Evolutionary conservation across 2,329 filamentous ascomycete genomes (phyloP).

Genomic region (Colletotrichum sp.): DNA sequence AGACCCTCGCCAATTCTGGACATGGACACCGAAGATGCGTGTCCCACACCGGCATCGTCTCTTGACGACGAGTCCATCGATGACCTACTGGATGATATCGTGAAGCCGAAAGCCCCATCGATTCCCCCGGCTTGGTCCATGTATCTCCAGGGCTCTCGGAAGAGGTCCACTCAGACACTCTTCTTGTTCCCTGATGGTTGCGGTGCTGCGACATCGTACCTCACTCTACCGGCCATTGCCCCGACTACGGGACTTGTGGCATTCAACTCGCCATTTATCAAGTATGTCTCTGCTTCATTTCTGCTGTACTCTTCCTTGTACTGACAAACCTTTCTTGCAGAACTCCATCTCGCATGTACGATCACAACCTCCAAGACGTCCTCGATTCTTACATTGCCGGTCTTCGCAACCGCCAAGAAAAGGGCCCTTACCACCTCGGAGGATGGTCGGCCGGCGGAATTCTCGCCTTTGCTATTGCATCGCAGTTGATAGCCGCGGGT

Average conservation of each 20-base stretch:
- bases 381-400: background rate
- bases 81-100: background rate
- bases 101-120: background rate
- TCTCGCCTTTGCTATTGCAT: constrained; percentile 69
- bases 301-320: background rate
- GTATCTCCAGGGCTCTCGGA: background rate
- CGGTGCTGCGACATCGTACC: background rate
- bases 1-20: background rate
- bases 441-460: constrained; percentile 83
- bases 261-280: background rate
- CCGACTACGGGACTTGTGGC: background rate
- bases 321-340: constrained; percentile 38
- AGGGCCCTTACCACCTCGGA: constrained; percentile 69
- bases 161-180: background rate
- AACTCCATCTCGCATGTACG: constrained; percentile 28
- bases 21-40: background rate
- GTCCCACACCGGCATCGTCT: background rate
- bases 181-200: background rate
- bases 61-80: background rate
- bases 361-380: background rate
- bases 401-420: constrained; percentile 52
- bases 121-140: background rate
- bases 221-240: background rate
- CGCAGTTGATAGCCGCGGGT: constrained; percentile 60
- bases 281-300: background rate